phyloP scores from a whole-genome alignment of 176 grass and related monocot genomes.

The Neostapfia colusana region DNA sequence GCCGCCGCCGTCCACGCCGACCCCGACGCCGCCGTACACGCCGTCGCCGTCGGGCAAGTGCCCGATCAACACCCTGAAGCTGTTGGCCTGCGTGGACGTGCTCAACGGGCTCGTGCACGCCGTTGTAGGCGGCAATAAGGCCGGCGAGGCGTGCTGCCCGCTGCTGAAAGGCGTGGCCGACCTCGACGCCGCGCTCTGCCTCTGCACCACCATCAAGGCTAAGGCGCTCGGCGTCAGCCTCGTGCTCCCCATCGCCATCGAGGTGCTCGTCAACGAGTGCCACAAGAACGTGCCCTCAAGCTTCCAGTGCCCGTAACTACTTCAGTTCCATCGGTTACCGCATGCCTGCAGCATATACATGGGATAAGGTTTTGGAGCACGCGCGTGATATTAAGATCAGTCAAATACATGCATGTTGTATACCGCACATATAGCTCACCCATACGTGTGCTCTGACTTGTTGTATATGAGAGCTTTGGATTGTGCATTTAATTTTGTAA shows the following conservation, averaged over 20 bases:
- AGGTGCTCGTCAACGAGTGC: conserved; percentile 77
- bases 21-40: conserved; percentile 30
- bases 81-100: conserved; percentile 72
- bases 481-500: conserved; percentile 28
- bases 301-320: conserved; percentile 59
- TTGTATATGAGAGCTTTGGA: not conserved
- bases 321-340: not conserved
- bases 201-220: conserved; percentile 80
- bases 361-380: not conserved
- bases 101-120: conserved; percentile 58
- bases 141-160: conserved; percentile 63
- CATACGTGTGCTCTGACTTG: not conserved
- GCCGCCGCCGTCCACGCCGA: conserved; percentile 21
- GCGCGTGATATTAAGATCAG: no score
- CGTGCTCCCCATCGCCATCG: conserved; percentile 69
- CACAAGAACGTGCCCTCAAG: conserved; percentile 65
- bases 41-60: conserved; percentile 50
- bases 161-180: conserved; percentile 63
- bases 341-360: conserved; percentile 19
- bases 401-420: conserved; percentile 17
- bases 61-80: conserved; percentile 75
- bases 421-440: not conserved
- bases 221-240: conserved; percentile 52
- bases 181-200: conserved; percentile 84
- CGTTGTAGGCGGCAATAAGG: conserved; percentile 38